These are phyloP conservation scores for Meira miltonrushii DNA, from an alignment of 1,284 basidiomycete genomes.

Conservation along the genomic window DNA sequence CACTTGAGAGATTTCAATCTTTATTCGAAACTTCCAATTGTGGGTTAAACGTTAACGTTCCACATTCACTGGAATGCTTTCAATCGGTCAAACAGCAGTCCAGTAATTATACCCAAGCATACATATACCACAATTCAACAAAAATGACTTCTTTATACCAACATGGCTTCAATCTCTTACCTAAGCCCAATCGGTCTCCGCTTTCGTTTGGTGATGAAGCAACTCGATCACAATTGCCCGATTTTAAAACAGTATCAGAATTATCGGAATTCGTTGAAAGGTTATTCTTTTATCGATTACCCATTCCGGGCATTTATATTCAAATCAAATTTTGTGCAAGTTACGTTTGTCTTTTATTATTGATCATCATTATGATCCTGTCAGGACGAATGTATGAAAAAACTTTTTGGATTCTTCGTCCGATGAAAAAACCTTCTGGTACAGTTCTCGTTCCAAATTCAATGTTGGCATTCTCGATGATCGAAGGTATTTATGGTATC, in stretches of 20 bases:
- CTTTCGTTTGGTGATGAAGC: neutral
- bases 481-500: constrained; percentile 9
- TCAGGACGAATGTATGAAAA: neutral
- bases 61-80: neutral
- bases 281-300: neutral
- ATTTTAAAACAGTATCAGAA: neutral
- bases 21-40: constrained; percentile 61
- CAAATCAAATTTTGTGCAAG: constrained; percentile 9
- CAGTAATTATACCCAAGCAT: neutral
- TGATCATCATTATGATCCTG: neutral
- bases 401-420: neutral
- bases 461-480: neutral
- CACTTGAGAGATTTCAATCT: no score
- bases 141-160: neutral
- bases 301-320: constrained; percentile 1
- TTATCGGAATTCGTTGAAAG: constrained; percentile 1
- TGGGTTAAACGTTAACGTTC: no score
- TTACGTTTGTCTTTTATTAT: neutral
- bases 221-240: neutral
- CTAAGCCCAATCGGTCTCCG: neutral
- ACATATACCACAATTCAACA: neutral
- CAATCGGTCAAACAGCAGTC: neutral
- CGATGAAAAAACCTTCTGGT: constrained; percentile 2
- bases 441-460: constrained; percentile 7
- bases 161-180: neutral